These are phyloP conservation scores for Leccinum obscurum DNA, from an alignment of 768 basidiomycete species.

Conservation along the genomic window DNA sequence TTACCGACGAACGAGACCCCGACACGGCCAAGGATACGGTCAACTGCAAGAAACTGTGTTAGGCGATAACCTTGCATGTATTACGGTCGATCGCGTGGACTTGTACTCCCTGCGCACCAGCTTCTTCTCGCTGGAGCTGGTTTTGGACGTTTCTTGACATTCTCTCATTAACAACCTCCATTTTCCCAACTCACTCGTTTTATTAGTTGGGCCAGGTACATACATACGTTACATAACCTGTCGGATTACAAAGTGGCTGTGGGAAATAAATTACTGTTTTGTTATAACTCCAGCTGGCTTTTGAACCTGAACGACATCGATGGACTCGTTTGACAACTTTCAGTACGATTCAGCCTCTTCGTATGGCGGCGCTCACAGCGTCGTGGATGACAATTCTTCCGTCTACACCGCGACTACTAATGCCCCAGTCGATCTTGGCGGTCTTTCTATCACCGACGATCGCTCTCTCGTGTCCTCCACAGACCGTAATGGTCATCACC, in stretches of 20 bases:
- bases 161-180: constrained; percentile 1
- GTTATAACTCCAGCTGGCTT: constrained; percentile 8
- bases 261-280: constrained; percentile 29
- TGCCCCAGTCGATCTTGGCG: constrained; percentile 60
- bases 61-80: constrained; percentile 40
- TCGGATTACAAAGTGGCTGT: constrained; percentile 19
- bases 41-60: constrained; percentile 30
- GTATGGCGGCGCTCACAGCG: constrained; percentile 65
- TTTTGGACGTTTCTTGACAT: constrained; percentile 18
- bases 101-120: background rate
- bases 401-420: constrained; percentile 75
- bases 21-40: constrained; percentile 57
- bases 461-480: constrained; percentile 43
- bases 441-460: constrained; percentile 68
- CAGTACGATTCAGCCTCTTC: constrained; percentile 84
- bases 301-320: constrained; percentile 34
- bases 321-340: constrained; percentile 86
- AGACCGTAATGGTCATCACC: constrained; percentile 40
- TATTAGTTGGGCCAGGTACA: constrained; percentile 10
- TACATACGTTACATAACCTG: background rate
- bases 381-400: constrained; percentile 79
- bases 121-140: background rate
- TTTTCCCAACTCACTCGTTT: constrained; percentile 12
- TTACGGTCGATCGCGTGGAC: background rate
- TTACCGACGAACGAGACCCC: constrained; percentile 55